Base-by-base conservation (phyloP, 768 basidiomycete species). In the Trametes gibbosa region DNA sequence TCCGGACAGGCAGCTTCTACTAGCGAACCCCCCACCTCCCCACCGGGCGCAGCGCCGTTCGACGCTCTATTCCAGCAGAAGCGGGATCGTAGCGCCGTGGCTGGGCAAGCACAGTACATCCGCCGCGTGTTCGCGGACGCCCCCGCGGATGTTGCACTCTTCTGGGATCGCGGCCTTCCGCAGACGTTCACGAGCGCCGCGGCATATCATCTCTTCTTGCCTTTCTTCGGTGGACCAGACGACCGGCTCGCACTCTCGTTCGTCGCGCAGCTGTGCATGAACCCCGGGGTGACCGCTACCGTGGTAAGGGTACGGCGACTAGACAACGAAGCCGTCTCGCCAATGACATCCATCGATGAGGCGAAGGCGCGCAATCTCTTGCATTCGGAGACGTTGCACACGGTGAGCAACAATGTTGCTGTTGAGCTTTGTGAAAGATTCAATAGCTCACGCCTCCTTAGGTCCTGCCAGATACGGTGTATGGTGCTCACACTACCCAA, bases 141-240 rank as follows among this genome's bases (percentile, higher is more conserved):
- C 16, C 81, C 84, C 2, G 77, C 79, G 10, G 92, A 98, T 65
- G 89, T 95, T 35, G 92, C 87, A 5, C 73, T 98, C 35, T 95
- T 91, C 70, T 81, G 97, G 58, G 96, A 98, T 70, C 78, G 87
- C 24, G 87, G 87, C 1, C 70, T 67, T 55, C 72, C 80, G 1
- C 68, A 65, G 21, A 68, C 66, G 25, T 56, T 65, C 7, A 66
- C 71, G 16, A 53, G 50, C 32, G 66, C 65, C 37, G 78, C 71
- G 24, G 78, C 87, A 59, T 50, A 50, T 47, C 90, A 91, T 63
- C 68, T 98, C 27, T 84, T 95, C 70, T 69, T 95, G 41, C 91
- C 95, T 0, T 98, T 96, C 83, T 90, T 93, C 69, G 96, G 96
- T 37, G 96, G 96, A 0, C 86, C 92, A 0, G 96, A 99, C 69